Evolutionary conservation across 169 alveolate species (phyloP), one percentile per base, ranked within the genome.

Genomic region (Plasmodium inui): DNA sequence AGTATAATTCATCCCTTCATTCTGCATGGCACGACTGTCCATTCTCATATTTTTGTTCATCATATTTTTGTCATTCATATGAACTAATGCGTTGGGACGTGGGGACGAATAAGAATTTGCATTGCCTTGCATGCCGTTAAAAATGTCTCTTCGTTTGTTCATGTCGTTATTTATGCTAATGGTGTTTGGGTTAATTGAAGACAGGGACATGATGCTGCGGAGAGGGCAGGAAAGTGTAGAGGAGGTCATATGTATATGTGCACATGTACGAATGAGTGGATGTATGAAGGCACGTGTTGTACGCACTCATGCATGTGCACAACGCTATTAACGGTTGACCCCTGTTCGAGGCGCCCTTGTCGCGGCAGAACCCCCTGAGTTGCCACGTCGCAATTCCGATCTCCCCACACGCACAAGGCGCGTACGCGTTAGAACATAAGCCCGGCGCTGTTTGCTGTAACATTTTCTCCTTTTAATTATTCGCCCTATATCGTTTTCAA

Each of bases 51-150:
- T 83, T 67, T 83, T 83, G 34, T 41, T 70, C 70, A 61, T 41
- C 41, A 83, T 83, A 70, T 83, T 70, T 83, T 83, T 83, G 12
- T 83, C 82, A 83, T 83, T 83, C 82, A 83, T 83, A 70, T 83
- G 83, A 32, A 41, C 67, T n/a, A 83, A 50, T n/a, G 61, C 14
- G 32, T 12, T 67, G 76, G 76, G 76, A 70, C 19, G 92, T 70
- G 82, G 53, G 32, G 73, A 26, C 32, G 82, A 72, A 19, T 70
- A 83, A 8, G 53, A 5, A 83, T 83, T 55, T 9, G 76, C 17
- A 71, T 70, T 83, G 32, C 46, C 53, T 44, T 67, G 57, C 76
- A 71, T 70, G 53, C 53, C 74, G 39, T 32, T 28, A 34, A 70
- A 70, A 19, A 30, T 50, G 4, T 70, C 72, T 83, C 92, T 22